Evolutionary conservation across 2,329 filamentous ascomycete species (phyloP).

Genomic region (Macroventuria anomochaeta): DNA sequence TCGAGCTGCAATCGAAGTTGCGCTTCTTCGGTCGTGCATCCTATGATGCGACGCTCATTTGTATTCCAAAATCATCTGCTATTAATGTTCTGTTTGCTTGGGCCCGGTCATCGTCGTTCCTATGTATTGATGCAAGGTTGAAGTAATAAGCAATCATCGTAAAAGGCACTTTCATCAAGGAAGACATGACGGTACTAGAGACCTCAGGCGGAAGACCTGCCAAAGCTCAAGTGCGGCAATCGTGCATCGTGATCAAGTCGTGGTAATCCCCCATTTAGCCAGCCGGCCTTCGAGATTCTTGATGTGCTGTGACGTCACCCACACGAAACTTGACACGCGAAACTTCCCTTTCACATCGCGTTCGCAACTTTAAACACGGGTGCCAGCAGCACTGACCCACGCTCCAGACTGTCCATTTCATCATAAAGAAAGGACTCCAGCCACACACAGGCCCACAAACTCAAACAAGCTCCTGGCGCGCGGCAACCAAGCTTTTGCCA

Average conservation of each 20-base stretch:
- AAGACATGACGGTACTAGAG: too few relatives aligned
- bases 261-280: not conserved
- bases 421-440: slow-evolving; percentile 23
- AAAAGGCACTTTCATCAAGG: too few relatives aligned
- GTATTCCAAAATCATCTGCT: too few relatives aligned
- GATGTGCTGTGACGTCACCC: not conserved
- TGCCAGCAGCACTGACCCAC: slow-evolving; percentile 11
- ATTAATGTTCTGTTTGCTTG: too few relatives aligned
- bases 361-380: slow-evolving; percentile 4
- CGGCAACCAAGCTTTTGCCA: slow-evolving; percentile 32
- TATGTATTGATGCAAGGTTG: too few relatives aligned
- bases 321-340: not conserved
- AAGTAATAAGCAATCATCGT: too few relatives aligned
- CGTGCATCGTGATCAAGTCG: not conserved
- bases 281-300: not conserved
- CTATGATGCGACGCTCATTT: too few relatives aligned
- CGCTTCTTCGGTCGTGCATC: too few relatives aligned
- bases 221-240: too few relatives aligned
- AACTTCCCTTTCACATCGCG: not conserved
- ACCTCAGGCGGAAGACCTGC: too few relatives aligned
- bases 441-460: slow-evolving; percentile 24
- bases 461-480: slow-evolving; percentile 25
- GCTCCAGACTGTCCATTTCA: slow-evolving; percentile 16
- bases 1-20: too few relatives aligned
- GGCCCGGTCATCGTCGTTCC: too few relatives aligned